Conservation (phyloP, 164 flowering plant species). For the Tinospora cordifolia region DNA sequence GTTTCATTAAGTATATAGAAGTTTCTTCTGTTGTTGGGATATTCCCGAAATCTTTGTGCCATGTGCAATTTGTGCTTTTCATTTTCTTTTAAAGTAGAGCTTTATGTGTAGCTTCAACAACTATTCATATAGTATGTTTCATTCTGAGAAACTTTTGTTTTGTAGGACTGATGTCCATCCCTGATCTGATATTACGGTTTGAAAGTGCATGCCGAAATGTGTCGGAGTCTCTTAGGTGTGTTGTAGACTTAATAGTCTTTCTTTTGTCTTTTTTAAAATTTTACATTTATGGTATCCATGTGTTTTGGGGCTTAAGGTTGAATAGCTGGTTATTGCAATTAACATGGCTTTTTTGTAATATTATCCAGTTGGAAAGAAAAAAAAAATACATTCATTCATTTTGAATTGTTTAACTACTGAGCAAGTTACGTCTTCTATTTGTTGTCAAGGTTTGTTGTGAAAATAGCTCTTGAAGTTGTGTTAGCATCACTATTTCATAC, state of each 20-base stretch:
- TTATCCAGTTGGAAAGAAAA: not conserved
- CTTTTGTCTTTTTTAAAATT: not conserved
- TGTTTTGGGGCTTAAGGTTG: not conserved
- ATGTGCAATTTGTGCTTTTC: not conserved
- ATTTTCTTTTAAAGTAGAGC: not conserved
- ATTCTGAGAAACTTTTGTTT: conserved; percentile 5
- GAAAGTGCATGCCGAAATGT: conserved; percentile 73
- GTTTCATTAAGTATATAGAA: not conserved
- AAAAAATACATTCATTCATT: not conserved
- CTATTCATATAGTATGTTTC: not conserved
- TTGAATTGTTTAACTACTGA: not conserved
- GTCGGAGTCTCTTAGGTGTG: conserved; percentile 78
- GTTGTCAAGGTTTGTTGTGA: not conserved
- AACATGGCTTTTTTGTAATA: not conserved
- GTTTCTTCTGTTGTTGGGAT: not conserved
- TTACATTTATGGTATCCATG: not conserved
- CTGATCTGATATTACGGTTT: conserved; percentile 71
- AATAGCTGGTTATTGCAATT: not conserved
- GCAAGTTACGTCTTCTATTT: not conserved
- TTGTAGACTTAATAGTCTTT: not conserved
- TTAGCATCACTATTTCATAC: not conserved
- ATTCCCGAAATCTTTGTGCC: not conserved
- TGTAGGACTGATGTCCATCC: conserved; percentile 79
- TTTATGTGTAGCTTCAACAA: not conserved
- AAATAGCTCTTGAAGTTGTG: not conserved